phyloP scores from a whole-genome alignment of 768 basidiomycete species.

The Pleurotus djamor region DNA sequence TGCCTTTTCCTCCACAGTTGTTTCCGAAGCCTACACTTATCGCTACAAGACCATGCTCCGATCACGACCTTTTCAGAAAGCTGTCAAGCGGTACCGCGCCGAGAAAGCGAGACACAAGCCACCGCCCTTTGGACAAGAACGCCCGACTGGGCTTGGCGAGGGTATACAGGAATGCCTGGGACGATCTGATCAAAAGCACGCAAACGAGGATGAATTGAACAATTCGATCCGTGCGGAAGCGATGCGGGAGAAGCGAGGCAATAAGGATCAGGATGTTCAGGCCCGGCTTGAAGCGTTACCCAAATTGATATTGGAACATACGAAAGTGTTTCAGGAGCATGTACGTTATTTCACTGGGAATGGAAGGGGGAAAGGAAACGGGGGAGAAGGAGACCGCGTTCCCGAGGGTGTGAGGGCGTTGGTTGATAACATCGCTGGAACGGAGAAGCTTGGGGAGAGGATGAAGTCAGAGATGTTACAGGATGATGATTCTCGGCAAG shows the following conservation, averaged over 20 bases:
- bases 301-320: conserved; percentile 24
- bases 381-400: conserved; percentile 9
- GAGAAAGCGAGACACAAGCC: not conserved
- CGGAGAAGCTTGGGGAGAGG: conserved; percentile 26
- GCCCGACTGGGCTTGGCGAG: not conserved
- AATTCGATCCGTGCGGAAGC: not conserved
- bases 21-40: conserved; percentile 64
- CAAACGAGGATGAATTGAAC: no score
- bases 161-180: not conserved
- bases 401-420: conserved; percentile 27
- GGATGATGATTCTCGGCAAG: conserved; percentile 28
- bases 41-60: conserved; percentile 61
- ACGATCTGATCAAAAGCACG: no score
- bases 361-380: conserved; percentile 3
- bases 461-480: conserved; percentile 28
- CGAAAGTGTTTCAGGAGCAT: conserved; percentile 27
- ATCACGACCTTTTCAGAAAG: conserved; percentile 39
- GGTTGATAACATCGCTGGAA: conserved; percentile 29
- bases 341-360: conserved; percentile 26
- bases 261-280: conserved; percentile 6
- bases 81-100: conserved; percentile 40
- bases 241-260: conserved; percentile 15
- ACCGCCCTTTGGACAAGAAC: not conserved
- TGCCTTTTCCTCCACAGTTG: conserved; percentile 30
- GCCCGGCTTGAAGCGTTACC: conserved; percentile 29